Base-by-base conservation (phyloP, 306 rosid species). In the Rosa chinensis region DNA sequence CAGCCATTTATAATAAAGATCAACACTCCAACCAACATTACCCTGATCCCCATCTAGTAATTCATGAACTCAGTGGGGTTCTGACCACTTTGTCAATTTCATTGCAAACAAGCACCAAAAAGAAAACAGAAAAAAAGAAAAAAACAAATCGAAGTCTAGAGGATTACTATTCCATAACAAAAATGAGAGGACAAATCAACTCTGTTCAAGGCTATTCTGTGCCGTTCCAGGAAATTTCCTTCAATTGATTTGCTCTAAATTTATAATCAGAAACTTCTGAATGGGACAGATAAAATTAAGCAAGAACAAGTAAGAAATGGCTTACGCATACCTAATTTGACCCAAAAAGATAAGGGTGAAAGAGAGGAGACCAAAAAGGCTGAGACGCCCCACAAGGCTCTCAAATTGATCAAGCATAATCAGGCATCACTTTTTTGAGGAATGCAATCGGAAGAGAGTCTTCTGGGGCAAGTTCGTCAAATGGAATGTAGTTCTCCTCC, bases 371-470 rank as follows among this genome's bases (percentile, higher is more conserved):
- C 69, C 77, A 84, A 67, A 32, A 69, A 12, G 74, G 73, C 12
- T 78, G 79, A 75, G 87, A 76, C 25, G 23, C 80, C 85, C 55
- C 79, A 82, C 49, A 11, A 10, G 50, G 67, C 61, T 71, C 21
- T 17, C 52, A 45, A 66, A 67, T 39, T 53, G 66, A 62, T 91
- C 90, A 95, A 72, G 97, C 91, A 85, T 83, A 84, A 83, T 93
- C 94, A 50, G 99, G 98, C 98, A 93, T 89, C 79, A 85, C 87
- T 87, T 91, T 81, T 89, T 63, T 90, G 81, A 93, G 93, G 85
- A 95, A 81, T 53, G 79, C 73, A 85, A 93, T 87, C 61, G 98
- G 92, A 37, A 79, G 80, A 78, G 99, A 91, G 17, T 95, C 94
- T 86, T 84, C 89, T 0, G 94, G 94, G 56, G 91, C 86, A 84